Base-by-base conservation (phyloP, 208 protist species). In the Crithidia thermophila region DNA sequence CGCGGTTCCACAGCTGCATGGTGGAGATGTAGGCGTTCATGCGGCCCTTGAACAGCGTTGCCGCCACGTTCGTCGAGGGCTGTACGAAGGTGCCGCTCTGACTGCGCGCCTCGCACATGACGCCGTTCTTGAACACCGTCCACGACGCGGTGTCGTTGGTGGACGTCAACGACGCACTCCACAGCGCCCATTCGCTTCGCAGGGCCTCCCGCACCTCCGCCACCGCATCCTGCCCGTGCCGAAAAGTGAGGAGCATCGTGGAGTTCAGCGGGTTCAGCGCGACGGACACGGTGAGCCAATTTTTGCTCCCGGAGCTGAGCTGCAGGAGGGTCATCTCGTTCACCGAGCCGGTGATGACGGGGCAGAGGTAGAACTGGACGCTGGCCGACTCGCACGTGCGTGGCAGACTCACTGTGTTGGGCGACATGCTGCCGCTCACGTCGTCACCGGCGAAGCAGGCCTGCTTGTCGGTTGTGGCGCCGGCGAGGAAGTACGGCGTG, bases 301-400 rank as follows among this genome's bases (percentile, higher is more conserved):
- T 72, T 30, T 82, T 88, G 20, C 72, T 76, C n/a, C 69, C 82
- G 1, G 75, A 33, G 21, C 33, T 78, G 30, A 87, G 31, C 18
- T 72, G 70, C 25, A 91, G 31, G n/a, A 91, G 69, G 7, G 73
- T 76, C 51, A 91, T 75, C 27, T 77, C 76, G 27, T 68, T 55
- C 8, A 80, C 61, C 5, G 51, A 46, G 27, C 76, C 58, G 4
- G 61, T 64, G 45, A 79, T 47, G 28, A 74, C 34, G n/a, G 77
- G 72, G 43, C 62, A 87, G 11, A 93, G 53, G 62, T 79, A 87
- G 63, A 95, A 92, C 60, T 93, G 90, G 34, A 95, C 66, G 47
- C 83, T 90, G 34, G 92, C 33, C n/a, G 85, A 89, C 27, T 90
- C 75, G 18, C 77, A 84, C n/a, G 49, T 74, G 2, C 81, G 74